A percentile compares a stretch with the other conserved stretches of the same genome.
These are phyloP conservation scores for Colletotrichum musicola DNA, from an alignment of 2,329 filamentous ascomycete genomes.

Conservation along the genomic window DNA sequence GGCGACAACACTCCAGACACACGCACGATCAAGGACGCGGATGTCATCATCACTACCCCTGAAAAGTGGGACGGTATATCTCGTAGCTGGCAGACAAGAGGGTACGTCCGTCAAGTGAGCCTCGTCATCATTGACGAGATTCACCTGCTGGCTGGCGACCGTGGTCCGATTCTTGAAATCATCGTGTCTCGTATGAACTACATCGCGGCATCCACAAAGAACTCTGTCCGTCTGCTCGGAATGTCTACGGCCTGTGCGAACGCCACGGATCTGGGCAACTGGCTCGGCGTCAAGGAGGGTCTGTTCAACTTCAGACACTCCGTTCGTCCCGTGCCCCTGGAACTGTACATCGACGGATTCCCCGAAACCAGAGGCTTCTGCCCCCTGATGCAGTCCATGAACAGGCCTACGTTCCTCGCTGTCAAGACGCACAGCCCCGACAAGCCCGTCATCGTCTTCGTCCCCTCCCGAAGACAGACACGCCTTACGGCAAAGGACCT, in stretches of 20 bases:
- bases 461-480: constrained; percentile 94
- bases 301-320: constrained; percentile 98
- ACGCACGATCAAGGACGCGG: constrained; percentile 91
- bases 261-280: constrained; percentile 92
- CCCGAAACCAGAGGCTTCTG: constrained; percentile 96
- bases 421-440: constrained; percentile 97
- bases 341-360: constrained; percentile 98
- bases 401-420: constrained; percentile 93
- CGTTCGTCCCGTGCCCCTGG: constrained; percentile 93
- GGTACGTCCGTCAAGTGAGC: constrained; percentile 94
- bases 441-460: constrained; percentile 98
- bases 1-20: constrained; percentile 97
- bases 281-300: constrained; percentile 95
- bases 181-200: constrained; percentile 98
- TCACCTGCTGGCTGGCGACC: constrained; percentile 94
- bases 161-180: constrained; percentile 97
- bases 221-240: constrained; percentile 89
- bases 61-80: constrained; percentile 99
- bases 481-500: constrained; percentile 94
- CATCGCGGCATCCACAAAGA: constrained; percentile 93
- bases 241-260: constrained; percentile 99
- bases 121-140: constrained; percentile 99
- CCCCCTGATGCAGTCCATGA: constrained; percentile 99
- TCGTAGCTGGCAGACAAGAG: constrained; percentile 97
- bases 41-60: constrained; percentile 98